A percentile compares a stretch with the other conserved stretches of the same genome.
These are phyloP conservation scores for Endothia cerciana DNA, from an alignment of 2,329 filamentous ascomycete genomes.

Conservation along the genomic window DNA sequence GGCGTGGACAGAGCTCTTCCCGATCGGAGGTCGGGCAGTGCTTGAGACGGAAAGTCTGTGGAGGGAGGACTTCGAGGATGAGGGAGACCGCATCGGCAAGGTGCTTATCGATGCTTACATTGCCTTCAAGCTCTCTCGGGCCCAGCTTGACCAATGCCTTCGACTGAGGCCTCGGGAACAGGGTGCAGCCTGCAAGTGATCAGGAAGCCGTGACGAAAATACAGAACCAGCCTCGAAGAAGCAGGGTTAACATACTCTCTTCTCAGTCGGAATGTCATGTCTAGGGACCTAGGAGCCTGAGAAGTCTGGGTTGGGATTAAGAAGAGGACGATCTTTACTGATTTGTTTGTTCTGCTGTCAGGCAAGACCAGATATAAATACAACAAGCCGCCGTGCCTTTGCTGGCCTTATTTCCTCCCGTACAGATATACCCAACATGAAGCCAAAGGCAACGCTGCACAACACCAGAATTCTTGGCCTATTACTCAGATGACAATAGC, in stretches of 20 bases:
- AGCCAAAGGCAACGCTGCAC: not conserved
- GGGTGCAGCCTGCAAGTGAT: not conserved
- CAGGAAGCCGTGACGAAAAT: not conserved
- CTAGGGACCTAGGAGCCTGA: no score
- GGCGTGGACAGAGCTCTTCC: constrained; percentile 9
- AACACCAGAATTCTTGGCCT: not conserved
- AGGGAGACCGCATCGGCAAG: constrained; percentile 15
- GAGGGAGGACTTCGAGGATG: not conserved
- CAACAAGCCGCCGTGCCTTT: not conserved
- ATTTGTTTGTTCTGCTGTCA: no score
- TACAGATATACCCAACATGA: not conserved
- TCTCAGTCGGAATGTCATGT: no score
- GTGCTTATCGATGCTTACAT: constrained; percentile 24
- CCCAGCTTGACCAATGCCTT: constrained; percentile 19
- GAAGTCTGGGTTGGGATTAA: no score
- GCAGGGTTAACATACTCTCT: not conserved
- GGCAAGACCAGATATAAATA: not conserved
- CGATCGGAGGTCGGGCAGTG: not conserved
- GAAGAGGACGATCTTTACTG: no score
- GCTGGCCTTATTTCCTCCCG: not conserved
- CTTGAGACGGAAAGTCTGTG: not conserved
- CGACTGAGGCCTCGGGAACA: constrained; percentile 4
- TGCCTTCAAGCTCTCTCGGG: constrained; percentile 20
- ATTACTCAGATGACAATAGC: not conserved
- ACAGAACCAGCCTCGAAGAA: not conserved